A percentile compares a stretch with the other conserved stretches of the same genome.
phyloP scores from a whole-genome alignment of 2,329 filamentous ascomycete species.

The Onygena corvina region DNA sequence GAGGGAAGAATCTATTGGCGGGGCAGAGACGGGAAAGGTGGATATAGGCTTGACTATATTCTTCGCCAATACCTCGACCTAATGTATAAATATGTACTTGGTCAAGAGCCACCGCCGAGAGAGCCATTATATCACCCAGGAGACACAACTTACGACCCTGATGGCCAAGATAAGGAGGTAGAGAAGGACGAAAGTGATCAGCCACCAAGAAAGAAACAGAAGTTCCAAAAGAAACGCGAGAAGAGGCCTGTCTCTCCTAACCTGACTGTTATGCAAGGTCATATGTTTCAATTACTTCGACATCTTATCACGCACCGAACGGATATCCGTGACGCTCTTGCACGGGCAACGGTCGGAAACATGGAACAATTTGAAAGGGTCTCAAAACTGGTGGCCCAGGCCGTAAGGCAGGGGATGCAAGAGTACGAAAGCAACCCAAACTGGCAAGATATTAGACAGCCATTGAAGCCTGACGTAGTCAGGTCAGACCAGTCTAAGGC shows the following conservation, averaged over 20 bases:
- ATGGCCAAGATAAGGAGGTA: slow-evolving; percentile 19
- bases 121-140: slow-evolving; percentile 60
- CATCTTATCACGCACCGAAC: slow-evolving; percentile 70
- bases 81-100: slow-evolving; percentile 64
- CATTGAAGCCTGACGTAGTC: slow-evolving; percentile 13
- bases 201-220: slow-evolving; percentile 38
- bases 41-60: slow-evolving; percentile 79
- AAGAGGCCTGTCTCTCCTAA: slow-evolving; percentile 48
- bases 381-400: slow-evolving; percentile 60
- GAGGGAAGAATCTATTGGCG: slow-evolving; percentile 68
- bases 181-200: not conserved
- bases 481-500: slow-evolving; percentile 38
- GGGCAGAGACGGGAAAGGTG: slow-evolving; percentile 63
- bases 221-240: slow-evolving; percentile 33
- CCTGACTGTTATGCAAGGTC: slow-evolving; percentile 70
- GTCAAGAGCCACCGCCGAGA: slow-evolving; percentile 49
- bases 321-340: slow-evolving; percentile 74
- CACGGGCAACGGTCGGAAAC: slow-evolving; percentile 54
- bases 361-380: slow-evolving; percentile 67
- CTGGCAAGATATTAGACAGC: slow-evolving; percentile 20
- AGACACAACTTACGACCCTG: slow-evolving; percentile 28
- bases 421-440: slow-evolving; percentile 46
- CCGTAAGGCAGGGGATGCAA: slow-evolving; percentile 58
- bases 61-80: slow-evolving; percentile 84
- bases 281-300: slow-evolving; percentile 83